Evolutionary conservation across 2,329 filamentous ascomycete species (phyloP).

Genomic region (Clarireedia hainanense): DNA sequence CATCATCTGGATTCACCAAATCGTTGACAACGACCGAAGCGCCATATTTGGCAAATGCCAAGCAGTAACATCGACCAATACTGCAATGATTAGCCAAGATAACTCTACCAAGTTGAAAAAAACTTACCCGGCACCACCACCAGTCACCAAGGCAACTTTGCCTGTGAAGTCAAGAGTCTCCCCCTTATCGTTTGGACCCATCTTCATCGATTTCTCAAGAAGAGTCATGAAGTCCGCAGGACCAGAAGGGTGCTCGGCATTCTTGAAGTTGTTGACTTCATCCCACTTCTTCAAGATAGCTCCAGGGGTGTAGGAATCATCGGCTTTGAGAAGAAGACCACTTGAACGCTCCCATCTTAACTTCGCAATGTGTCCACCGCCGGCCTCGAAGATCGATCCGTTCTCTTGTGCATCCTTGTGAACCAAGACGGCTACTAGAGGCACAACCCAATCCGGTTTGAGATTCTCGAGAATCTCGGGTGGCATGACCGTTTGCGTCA

Average conservation of each 20-base stretch:
- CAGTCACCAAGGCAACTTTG: conserved; percentile 80
- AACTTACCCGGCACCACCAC: conserved; percentile 68
- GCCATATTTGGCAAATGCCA: conserved; percentile 79
- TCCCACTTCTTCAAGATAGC: conserved; percentile 87
- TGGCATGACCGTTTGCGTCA: conserved; percentile 94
- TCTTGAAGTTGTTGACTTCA: conserved; percentile 76
- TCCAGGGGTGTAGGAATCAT: conserved; percentile 78
- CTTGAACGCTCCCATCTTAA: conserved; percentile 89
- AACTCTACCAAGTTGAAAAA: neutral
- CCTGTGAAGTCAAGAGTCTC: conserved; percentile 74
- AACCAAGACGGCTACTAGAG: conserved; percentile 78
- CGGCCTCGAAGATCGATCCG: conserved; percentile 87
- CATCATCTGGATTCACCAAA: conserved; percentile 81
- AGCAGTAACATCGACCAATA: conserved; percentile 82
- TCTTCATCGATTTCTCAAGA: conserved; percentile 74
- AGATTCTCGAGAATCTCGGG: conserved; percentile 72
- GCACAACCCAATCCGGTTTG: conserved; percentile 92
- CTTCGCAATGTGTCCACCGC: conserved; percentile 88
- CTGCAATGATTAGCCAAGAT: conserved; percentile 32
- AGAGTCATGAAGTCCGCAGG: conserved; percentile 82
- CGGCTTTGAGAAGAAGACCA: conserved; percentile 83
- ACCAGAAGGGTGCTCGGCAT: conserved; percentile 74
- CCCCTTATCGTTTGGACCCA: conserved; percentile 62
- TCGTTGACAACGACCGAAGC: conserved; percentile 92
- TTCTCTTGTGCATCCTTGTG: conserved; percentile 79